These are phyloP conservation scores for Solanum etuberosum DNA, from an alignment of 257 asterid species.

Conservation along the genomic window DNA sequence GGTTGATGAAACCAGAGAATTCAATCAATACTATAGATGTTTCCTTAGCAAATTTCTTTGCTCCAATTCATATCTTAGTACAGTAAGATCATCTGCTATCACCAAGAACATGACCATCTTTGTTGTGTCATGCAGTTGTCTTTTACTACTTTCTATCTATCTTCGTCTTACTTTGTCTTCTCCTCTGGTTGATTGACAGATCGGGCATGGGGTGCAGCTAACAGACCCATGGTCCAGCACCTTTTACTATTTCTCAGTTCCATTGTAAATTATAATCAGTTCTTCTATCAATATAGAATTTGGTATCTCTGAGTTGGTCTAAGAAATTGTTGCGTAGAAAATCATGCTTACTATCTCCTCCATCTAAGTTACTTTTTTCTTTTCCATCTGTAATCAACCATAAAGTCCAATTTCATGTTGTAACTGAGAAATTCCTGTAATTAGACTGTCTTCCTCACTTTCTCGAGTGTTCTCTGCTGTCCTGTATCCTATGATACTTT, in stretches of 20 bases:
- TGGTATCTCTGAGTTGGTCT: background rate
- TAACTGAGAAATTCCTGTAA: background rate
- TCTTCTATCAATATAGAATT: background rate
- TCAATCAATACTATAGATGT: background rate
- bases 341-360: background rate
- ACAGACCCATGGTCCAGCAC: background rate
- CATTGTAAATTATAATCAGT: background rate
- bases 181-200: background rate
- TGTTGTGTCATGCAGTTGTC: background rate
- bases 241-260: background rate
- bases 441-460: background rate
- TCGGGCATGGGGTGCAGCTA: background rate
- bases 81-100: background rate
- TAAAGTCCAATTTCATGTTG: background rate
- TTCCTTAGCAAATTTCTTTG: background rate
- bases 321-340: background rate
- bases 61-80: background rate
- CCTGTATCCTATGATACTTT: background rate
- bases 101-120: background rate
- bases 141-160: background rate
- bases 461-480: background rate
- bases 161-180: background rate
- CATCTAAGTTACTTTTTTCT: background rate
- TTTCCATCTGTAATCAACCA: background rate
- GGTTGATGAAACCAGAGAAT: background rate